These are phyloP conservation scores for Ophiosphaerella herpotricha DNA, from an alignment of 2,329 filamentous ascomycete species.

Conservation along the genomic window DNA sequence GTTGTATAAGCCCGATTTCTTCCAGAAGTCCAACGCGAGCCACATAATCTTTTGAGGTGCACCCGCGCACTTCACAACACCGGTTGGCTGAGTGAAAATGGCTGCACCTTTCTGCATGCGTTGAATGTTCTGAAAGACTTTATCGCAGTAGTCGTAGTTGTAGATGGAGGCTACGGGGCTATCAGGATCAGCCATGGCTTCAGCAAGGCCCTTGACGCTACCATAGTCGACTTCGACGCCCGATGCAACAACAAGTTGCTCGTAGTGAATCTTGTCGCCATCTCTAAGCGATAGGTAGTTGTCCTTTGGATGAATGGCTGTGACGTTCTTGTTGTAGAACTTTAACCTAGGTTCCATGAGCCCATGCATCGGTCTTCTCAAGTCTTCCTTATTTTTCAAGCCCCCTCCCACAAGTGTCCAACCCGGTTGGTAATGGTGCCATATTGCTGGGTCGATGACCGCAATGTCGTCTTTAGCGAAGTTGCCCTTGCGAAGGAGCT, in stretches of 20 bases:
- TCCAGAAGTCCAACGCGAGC: conserved; percentile 48
- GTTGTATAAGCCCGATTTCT: conserved; percentile 41
- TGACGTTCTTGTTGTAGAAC: conserved; percentile 61
- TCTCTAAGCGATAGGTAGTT: conserved; percentile 61
- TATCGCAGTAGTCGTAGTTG: conserved; percentile 46
- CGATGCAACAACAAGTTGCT: conserved; percentile 67
- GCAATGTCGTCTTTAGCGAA: conserved; percentile 66
- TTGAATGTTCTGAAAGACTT: conserved; percentile 38
- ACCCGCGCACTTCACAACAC: conserved; percentile 48
- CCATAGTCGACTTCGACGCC: conserved; percentile 39
- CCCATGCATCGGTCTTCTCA: conserved; percentile 56
- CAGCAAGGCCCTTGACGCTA: conserved; percentile 39
- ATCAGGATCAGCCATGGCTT: conserved; percentile 44
- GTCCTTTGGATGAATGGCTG: conserved; percentile 58
- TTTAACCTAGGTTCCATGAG: conserved; percentile 65
- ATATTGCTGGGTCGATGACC: conserved; percentile 64
- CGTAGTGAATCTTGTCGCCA: conserved; percentile 63
- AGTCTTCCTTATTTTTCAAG: conserved; percentile 64
- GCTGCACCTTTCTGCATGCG: conserved; percentile 41
- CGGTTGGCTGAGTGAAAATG: conserved; percentile 47
- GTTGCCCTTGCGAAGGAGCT: conserved; percentile 64
- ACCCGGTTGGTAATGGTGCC: conserved; percentile 71
- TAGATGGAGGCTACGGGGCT: conserved; percentile 46
- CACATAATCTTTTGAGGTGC: conserved; percentile 50
- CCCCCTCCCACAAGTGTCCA: conserved; percentile 72